phyloP scores from a whole-genome alignment of 139 green algal genomes.

The Chloropicon primus region DNA sequence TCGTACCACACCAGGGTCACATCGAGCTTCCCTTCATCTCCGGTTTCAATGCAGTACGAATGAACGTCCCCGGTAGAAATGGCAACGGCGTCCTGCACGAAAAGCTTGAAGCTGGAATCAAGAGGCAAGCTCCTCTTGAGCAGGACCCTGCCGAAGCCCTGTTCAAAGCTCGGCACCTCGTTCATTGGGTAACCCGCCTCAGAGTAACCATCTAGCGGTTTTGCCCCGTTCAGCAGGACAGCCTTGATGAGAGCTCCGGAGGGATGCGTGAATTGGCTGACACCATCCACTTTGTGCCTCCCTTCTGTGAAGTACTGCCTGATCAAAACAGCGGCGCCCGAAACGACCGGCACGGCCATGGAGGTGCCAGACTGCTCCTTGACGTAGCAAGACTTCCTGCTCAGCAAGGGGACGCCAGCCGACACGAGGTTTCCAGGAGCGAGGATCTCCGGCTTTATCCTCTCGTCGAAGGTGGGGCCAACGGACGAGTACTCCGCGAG shows the following conservation, averaged over 20 bases:
- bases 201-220: not conserved
- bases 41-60: conserved; percentile 9
- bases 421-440: conserved; percentile 48
- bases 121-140: conserved; percentile 39
- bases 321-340: not conserved
- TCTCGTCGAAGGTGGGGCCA: conserved; percentile 57
- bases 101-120: conserved; percentile 11
- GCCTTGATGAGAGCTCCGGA: conserved; percentile 67
- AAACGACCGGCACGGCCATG: not conserved
- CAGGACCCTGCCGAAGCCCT: conserved; percentile 60
- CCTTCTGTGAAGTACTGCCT: conserved; percentile 59
- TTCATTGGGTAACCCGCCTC: conserved; percentile 39
- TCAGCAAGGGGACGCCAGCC: not conserved
- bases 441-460: conserved; percentile 76
- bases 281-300: conserved; percentile 6
- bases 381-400: not conserved
- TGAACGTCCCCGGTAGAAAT: conserved; percentile 6
- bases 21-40: conserved; percentile 1
- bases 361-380: not conserved
- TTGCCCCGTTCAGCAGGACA: conserved; percentile 41
- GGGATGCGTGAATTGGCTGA: conserved; percentile 4
- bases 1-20: conserved; percentile 71
- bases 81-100: conserved; percentile 3
- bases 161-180: conserved; percentile 36
- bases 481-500: conserved; percentile 42